Evolutionary conservation across 2,329 filamentous ascomycete species (phyloP).

Genomic region (Aspergillus niger): DNA sequence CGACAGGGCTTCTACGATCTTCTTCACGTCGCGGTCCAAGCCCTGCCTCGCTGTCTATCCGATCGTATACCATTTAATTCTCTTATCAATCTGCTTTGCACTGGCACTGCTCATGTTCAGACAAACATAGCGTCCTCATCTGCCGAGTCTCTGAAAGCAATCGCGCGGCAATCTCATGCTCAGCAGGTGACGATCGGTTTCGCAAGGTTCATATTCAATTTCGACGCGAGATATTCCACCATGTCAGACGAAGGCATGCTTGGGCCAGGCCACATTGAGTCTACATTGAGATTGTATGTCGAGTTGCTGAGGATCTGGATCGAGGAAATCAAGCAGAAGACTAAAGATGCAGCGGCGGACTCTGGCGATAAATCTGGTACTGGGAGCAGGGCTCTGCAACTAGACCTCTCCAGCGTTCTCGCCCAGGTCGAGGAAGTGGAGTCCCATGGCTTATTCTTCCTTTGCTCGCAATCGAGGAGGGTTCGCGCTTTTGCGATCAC

Average conservation of each 20-base stretch:
- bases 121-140: constrained; percentile 89
- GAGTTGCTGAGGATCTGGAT: constrained; percentile 97
- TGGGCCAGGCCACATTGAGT: constrained; percentile 91
- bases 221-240: constrained; percentile 94
- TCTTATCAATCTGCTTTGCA: constrained; percentile 91
- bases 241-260: constrained; percentile 98
- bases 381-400: constrained; percentile 73
- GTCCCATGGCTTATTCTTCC: constrained; percentile 92
- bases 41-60: constrained; percentile 89
- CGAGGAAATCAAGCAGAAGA: constrained; percentile 88
- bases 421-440: constrained; percentile 96
- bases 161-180: constrained; percentile 87
- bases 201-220: constrained; percentile 96
- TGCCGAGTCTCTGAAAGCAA: constrained; percentile 89
- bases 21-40: constrained; percentile 91
- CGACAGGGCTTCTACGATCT: constrained; percentile 96
- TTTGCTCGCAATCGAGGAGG: constrained; percentile 90
- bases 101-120: constrained; percentile 93
- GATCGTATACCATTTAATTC: constrained; percentile 90
- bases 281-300: constrained; percentile 86
- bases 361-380: constrained; percentile 61
- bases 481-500: constrained; percentile 91
- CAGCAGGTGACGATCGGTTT: constrained; percentile 97
- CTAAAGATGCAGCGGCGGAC: constrained; percentile 69
- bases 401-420: constrained; percentile 85